These are phyloP conservation scores for Iberis amara DNA, from an alignment of 441 rosid genomes.

Conservation along the genomic window DNA sequence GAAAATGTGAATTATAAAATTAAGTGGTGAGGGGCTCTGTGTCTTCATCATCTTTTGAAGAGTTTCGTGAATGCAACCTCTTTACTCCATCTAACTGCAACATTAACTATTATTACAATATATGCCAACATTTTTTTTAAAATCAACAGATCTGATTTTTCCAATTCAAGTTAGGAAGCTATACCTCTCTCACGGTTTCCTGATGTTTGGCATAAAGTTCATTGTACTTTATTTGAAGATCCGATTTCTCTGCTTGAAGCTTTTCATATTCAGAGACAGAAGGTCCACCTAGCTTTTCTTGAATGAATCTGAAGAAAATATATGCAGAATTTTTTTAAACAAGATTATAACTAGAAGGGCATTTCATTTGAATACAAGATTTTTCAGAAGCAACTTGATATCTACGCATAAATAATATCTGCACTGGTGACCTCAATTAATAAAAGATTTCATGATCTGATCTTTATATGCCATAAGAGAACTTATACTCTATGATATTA, in stretches of 20 bases:
- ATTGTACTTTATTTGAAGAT: conserved; percentile 57
- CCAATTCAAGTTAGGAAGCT: not conserved
- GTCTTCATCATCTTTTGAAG: conserved; percentile 23
- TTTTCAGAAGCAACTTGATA: too few species aligned
- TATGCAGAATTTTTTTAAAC: too few species aligned
- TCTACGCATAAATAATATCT: too few species aligned
- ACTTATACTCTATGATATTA: too few species aligned
- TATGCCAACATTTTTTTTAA: too few species aligned
- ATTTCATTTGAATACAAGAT: too few species aligned
- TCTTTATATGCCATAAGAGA: not conserved
- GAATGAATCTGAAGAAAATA: conserved; percentile 50
- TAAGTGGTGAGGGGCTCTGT: not conserved
- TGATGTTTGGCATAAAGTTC: conserved; percentile 64
- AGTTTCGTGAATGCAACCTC: conserved; percentile 28
- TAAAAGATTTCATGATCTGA: not conserved
- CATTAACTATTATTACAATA: not conserved
- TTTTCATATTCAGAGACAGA: conserved; percentile 65
- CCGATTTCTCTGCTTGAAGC: conserved; percentile 70
- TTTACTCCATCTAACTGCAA: conserved; percentile 28
- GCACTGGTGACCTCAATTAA: too few species aligned
- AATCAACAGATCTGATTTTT: too few species aligned
- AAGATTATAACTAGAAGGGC: not conserved
- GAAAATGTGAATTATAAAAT: too few species aligned
- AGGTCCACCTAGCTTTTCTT: conserved; percentile 81
- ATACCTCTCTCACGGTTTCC: conserved; percentile 63